Conservation (phyloP, 495 filamentous ascomycete species). For the Neurospora sp. region DNA sequence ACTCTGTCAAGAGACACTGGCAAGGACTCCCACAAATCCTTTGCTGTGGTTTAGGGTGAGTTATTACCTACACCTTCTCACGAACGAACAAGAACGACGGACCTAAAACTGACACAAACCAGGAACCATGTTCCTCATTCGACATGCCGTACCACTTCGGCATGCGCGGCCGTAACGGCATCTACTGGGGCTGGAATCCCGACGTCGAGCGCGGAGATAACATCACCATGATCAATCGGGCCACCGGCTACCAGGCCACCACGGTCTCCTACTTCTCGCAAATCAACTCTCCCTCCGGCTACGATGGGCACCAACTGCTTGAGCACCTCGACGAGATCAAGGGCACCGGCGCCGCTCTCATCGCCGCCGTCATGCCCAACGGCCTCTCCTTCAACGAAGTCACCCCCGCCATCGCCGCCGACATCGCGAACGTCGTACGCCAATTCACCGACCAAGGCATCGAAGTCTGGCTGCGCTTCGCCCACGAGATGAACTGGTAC, state of each 20-base stretch:
- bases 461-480: conserved; percentile 10
- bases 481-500: conserved; percentile 11
- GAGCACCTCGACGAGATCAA: not conserved
- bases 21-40: not conserved
- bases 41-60: not conserved
- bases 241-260: not conserved
- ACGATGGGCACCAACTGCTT: conserved; percentile 3
- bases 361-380: conserved; percentile 8
- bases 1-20: not conserved
- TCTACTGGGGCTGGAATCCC: conserved; percentile 8
- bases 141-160: not conserved
- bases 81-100: not conserved
- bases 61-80: not conserved
- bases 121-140: not conserved
- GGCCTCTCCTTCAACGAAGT: conserved; percentile 3
- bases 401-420: not conserved
- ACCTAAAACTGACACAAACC: not conserved
- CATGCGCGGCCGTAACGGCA: conserved; percentile 3
- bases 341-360: not conserved
- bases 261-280: not conserved
- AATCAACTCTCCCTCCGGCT: conserved; percentile 5
- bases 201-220: not conserved
- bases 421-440: conserved; percentile 2
- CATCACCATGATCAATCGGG: conserved; percentile 1
- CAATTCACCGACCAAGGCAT: conserved; percentile 5